Conservation (phyloP, 2,329 filamentous ascomycete species). For the Neodidymelliopsis sp. region DNA sequence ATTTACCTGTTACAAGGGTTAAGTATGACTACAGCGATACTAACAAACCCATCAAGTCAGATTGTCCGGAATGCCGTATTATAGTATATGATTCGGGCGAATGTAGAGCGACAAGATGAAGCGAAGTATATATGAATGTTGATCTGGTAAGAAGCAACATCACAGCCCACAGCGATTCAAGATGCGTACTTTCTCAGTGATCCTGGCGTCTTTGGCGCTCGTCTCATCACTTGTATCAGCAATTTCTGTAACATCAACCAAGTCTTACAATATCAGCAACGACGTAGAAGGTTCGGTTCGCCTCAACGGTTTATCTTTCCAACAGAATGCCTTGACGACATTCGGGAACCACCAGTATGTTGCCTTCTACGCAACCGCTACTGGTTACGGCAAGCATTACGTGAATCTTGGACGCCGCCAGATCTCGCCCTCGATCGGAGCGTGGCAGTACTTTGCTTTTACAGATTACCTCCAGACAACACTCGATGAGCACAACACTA, state of each 20-base stretch:
- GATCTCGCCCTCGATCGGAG: slow-evolving; percentile 45
- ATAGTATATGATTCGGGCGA: slow-evolving; percentile 7
- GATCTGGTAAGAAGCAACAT: background rate
- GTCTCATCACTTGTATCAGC: slow-evolving; percentile 25
- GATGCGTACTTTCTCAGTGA: slow-evolving; percentile 28
- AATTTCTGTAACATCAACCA: slow-evolving; percentile 37
- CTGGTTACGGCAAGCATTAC: slow-evolving; percentile 45
- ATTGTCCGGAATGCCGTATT: background rate
- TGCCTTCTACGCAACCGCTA: slow-evolving; percentile 53
- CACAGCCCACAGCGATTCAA: background rate
- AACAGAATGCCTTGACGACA: slow-evolving; percentile 58
- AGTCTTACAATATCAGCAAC: slow-evolving; percentile 41
- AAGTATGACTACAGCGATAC: slow-evolving; percentile 2
- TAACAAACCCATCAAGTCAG: slow-evolving; percentile 1
- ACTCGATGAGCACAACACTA: slow-evolving; percentile 62
- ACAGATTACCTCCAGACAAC: slow-evolving; percentile 60
- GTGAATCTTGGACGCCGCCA: slow-evolving; percentile 57
- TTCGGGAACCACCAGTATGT: slow-evolving; percentile 60
- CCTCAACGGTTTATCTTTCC: slow-evolving; percentile 60
- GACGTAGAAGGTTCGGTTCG: slow-evolving; percentile 46
- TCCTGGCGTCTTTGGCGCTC: slow-evolving; percentile 18
- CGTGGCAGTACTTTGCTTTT: slow-evolving; percentile 58
- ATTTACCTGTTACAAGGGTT: slow-evolving; percentile 2
- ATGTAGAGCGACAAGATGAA: slow-evolving; percentile 4
- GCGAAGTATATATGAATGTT: slow-evolving; percentile 6